Base-by-base conservation (phyloP, 2,329 filamentous ascomycete genomes). In the Zymoseptoria ardabiliae region DNA sequence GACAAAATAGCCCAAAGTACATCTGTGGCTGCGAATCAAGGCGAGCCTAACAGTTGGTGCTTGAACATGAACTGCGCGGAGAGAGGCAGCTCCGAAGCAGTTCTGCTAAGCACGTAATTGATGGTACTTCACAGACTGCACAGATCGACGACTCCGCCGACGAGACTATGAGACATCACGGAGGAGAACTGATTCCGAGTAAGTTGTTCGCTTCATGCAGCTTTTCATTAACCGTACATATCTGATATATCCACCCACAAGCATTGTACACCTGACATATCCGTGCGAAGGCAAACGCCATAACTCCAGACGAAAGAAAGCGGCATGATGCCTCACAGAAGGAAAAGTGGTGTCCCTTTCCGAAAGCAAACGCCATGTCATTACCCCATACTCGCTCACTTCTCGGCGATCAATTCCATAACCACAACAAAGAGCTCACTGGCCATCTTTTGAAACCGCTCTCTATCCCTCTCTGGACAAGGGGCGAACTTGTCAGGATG, bases 371-470 rank as follows among this genome's bases (percentile, higher is more conserved):
- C 11, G 35, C 17, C 35, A n/a, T n/a, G n/a, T n/a, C n/a, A n/a
- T n/a, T n/a, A n/a, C n/a, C n/a, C n/a, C n/a, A n/a, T n/a, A n/a
- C 13, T 41, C 25, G 25, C 25, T 45, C 11, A 59, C 45, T 53
- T n/a, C n/a, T 53, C 58, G 48, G 35, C 19, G 30, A 53, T 54
- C 59, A 65, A 59, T 6, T 30, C 57, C 20, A 54, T 54, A 35
- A 63, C 22, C 8, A 62, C 64, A 2, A 66, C 62, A 55, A 66
- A 66, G 5, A 66, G 19, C 57, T 64, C 62, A 25, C 25, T 22
- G n/a, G 64, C 64, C 52, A 58, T 62, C 45, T 28, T 52, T 51
- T 62, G 52, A n/a, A 60, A 60, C 48, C n/a, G 21, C 10, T 57
- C 55, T n/a, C 19, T 17, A 8, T n/a, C n/a, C n/a, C n/a, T n/a